Evolutionary conservation across 192 early-diverging fungal species (phyloP).

Genomic region (Fimicolochytrium jonesii): DNA sequence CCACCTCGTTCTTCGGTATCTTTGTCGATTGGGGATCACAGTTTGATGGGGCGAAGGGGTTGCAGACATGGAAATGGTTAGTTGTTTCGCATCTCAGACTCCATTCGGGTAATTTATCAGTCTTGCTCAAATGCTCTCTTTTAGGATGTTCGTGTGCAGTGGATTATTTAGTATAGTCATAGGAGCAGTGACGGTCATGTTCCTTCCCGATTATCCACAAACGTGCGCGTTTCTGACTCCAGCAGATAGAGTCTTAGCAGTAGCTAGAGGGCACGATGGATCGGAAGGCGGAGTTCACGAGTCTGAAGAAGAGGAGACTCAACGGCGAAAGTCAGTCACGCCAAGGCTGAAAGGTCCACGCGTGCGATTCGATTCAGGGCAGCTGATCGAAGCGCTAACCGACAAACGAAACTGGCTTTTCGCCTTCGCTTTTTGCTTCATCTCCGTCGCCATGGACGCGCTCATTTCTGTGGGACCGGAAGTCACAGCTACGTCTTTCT

Average conservation of each 20-base stretch:
- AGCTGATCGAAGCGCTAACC: constrained; percentile 18
- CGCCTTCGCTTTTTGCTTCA: not conserved
- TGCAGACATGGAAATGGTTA: constrained; percentile 27
- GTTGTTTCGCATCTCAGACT: too few species aligned
- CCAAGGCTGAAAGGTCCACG: constrained; percentile 3
- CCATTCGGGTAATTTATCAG: too few species aligned
- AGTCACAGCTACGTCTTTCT: constrained; percentile 20
- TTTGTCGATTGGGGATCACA: constrained; percentile 21
- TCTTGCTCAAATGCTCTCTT: not conserved
- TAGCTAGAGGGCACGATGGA: constrained; percentile 27
- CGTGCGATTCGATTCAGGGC: constrained; percentile 14
- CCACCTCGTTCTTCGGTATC: constrained; percentile 18
- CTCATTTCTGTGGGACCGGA: constrained; percentile 14
- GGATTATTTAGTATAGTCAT: constrained; percentile 7
- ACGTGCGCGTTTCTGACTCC: constrained; percentile 32
- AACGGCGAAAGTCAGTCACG: not conserved
- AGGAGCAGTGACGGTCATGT: constrained; percentile 3
- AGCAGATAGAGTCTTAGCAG: constrained; percentile 32
- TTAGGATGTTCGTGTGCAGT: constrained; percentile 22
- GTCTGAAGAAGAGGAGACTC: constrained; percentile 1
- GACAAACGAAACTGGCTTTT: constrained; percentile 27
- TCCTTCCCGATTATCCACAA: constrained; percentile 34
- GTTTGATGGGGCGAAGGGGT: constrained; percentile 11
- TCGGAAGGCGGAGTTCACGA: constrained; percentile 10
- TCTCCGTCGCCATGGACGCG: constrained; percentile 13